A percentile compares a stretch with the other conserved stretches of the same genome.
These are phyloP conservation scores for Penicillium lividum DNA, from an alignment of 495 filamentous ascomycete genomes.

Conservation along the genomic window DNA sequence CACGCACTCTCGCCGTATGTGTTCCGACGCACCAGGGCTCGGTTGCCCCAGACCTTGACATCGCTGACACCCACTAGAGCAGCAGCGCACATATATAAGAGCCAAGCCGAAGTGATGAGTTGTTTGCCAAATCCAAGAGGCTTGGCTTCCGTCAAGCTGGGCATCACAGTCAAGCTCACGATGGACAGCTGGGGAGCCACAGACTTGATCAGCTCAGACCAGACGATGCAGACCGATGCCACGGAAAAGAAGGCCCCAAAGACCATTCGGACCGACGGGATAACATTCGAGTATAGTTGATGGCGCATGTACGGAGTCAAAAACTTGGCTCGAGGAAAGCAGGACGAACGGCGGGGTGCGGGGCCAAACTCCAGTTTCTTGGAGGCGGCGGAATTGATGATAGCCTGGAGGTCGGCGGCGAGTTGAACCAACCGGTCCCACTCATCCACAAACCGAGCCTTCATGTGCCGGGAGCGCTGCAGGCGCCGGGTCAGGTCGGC, in stretches of 20 bases:
- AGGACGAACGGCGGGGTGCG: slow-evolving; percentile 55
- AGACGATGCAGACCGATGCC: slow-evolving; percentile 81
- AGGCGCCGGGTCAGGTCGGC: slow-evolving; percentile 84
- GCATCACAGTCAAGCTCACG: slow-evolving; percentile 81
- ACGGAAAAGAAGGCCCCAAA: slow-evolving; percentile 64
- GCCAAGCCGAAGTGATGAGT: slow-evolving; percentile 79
- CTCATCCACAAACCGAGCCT: slow-evolving; percentile 76
- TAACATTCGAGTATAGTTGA: slow-evolving; percentile 66
- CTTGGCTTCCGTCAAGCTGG: slow-evolving; percentile 66
- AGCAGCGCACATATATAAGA: slow-evolving; percentile 88
- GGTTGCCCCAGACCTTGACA: slow-evolving; percentile 92
- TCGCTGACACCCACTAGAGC: slow-evolving; percentile 83
- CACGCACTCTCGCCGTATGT: slow-evolving; percentile 90
- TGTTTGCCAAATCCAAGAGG: slow-evolving; percentile 83
- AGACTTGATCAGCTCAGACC: slow-evolving; percentile 86
- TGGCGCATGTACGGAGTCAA: slow-evolving; percentile 88
- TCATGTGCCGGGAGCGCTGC: slow-evolving; percentile 76
- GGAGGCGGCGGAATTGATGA: slow-evolving; percentile 79
- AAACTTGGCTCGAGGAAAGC: slow-evolving; percentile 53
- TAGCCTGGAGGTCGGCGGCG: slow-evolving; percentile 72
- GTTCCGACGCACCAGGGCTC: slow-evolving; percentile 84
- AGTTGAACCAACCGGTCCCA: slow-evolving; percentile 79
- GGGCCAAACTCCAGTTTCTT: slow-evolving; percentile 75
- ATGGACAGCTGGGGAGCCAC: slow-evolving; percentile 74
- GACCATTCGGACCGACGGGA: slow-evolving; percentile 63